These are phyloP conservation scores for Talaromyces amestolkiae DNA, from an alignment of 2,329 filamentous ascomycete genomes.

Conservation along the genomic window DNA sequence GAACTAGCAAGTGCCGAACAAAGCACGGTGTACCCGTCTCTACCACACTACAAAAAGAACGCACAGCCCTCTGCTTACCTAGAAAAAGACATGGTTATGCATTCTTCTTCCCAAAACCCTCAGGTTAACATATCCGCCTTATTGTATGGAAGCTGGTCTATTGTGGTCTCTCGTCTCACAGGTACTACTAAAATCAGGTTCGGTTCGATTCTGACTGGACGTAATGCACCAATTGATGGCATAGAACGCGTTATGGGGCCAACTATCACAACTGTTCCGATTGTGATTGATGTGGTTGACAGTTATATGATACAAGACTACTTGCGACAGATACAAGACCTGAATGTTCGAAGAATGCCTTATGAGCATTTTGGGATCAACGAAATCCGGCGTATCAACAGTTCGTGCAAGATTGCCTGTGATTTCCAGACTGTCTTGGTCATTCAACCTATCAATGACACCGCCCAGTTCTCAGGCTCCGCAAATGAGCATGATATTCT, in stretches of 20 bases:
- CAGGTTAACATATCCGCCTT: background rate
- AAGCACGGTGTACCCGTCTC: background rate
- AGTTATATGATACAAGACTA: background rate
- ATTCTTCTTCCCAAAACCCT: background rate
- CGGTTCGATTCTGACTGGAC: slow-evolving; percentile 3
- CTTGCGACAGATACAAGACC: background rate
- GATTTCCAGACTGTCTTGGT: background rate
- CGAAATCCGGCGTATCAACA: slow-evolving; percentile 39
- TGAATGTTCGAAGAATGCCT: slow-evolving; percentile 42
- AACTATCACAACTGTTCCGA: slow-evolving; percentile 4
- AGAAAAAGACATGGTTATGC: background rate
- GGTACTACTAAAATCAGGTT: background rate
- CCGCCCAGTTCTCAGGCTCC: background rate
- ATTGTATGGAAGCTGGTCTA: background rate
- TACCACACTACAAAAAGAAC: background rate
- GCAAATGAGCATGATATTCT: background rate
- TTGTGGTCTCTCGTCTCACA: background rate
- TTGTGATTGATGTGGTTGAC: background rate
- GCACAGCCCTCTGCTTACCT: background rate
- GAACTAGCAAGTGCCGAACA: background rate
- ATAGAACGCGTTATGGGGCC: slow-evolving; percentile 9
- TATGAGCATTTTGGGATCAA: slow-evolving; percentile 57
- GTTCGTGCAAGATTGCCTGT: background rate
- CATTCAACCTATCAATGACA: background rate
- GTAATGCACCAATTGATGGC: slow-evolving; percentile 7